A percentile compares a stretch with the other conserved stretches of the same genome.
Evolutionary conservation across 306 rosid genomes (phyloP).

Genomic region (Rubus parviflorus): DNA sequence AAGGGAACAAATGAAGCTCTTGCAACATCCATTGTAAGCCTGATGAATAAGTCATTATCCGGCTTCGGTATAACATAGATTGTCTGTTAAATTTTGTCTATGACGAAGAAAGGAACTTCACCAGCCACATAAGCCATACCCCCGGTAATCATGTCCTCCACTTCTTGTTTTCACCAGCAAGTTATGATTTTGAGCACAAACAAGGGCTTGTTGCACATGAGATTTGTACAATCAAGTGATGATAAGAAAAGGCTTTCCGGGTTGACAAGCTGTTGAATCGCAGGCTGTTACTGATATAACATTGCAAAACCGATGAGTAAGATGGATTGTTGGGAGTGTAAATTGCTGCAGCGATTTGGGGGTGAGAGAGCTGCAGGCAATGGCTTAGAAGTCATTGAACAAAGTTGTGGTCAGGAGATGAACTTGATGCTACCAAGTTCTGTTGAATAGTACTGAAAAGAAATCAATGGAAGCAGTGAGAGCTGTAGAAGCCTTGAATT

Average conservation of each 20-base stretch:
- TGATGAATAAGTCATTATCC: background rate
- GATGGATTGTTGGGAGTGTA: conserved; percentile 6
- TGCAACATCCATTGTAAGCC: background rate
- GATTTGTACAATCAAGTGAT: background rate
- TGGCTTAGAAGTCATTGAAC: too few species aligned
- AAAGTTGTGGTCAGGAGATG: background rate
- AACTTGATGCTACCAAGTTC: too few species aligned
- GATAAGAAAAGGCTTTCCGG: background rate
- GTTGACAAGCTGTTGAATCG: background rate
- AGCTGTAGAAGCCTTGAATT: too few species aligned
- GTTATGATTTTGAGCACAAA: background rate
- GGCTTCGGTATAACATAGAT: too few species aligned
- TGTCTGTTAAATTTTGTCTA: background rate
- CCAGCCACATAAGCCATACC: background rate
- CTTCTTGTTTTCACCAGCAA: background rate
- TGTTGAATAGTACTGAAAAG: too few species aligned
- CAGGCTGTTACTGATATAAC: background rate
- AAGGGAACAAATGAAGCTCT: too few species aligned
- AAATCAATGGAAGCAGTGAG: too few species aligned
- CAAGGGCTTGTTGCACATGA: too few species aligned
- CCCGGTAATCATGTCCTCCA: background rate
- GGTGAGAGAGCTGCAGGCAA: too few species aligned
- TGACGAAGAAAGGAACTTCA: background rate
- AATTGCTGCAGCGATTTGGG: background rate
- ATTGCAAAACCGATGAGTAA: background rate